Conservation (phyloP, 768 basidiomycete species). For the Russula virescens region DNA sequence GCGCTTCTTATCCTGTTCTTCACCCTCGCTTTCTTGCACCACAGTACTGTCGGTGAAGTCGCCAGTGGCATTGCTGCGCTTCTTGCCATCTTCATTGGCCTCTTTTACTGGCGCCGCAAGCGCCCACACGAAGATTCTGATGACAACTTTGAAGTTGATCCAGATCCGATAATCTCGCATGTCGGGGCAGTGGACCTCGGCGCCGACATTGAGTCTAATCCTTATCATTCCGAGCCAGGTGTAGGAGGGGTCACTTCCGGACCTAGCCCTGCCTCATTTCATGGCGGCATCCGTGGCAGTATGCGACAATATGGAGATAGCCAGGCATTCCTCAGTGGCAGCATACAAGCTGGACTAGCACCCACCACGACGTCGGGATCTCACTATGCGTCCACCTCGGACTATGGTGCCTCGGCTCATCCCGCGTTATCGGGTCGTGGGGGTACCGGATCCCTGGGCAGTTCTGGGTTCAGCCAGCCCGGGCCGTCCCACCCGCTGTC, state of each 20-base stretch:
- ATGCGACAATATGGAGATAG: conserved; percentile 30
- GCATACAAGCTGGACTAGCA: conserved; percentile 22
- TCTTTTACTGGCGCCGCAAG: conserved; percentile 31
- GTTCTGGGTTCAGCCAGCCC: conserved; percentile 10
- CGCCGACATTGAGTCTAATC: conserved; percentile 17
- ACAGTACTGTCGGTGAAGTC: conserved; percentile 31
- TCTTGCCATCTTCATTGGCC: conserved; percentile 27
- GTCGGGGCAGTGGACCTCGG: conserved; percentile 22
- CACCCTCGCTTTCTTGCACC: no score
- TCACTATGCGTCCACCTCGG: conserved; percentile 20
- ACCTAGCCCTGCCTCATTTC: conserved; percentile 8
- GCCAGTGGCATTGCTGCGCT: conserved; percentile 28
- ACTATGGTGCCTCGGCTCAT: not conserved
- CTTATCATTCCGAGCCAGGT: conserved; percentile 25
- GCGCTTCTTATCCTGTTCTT: no score
- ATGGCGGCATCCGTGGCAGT: conserved; percentile 10
- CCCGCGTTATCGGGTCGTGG: not conserved
- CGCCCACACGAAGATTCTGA: conserved; percentile 39
- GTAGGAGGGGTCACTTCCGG: conserved; percentile 24
- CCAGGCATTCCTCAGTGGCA: conserved; percentile 26
- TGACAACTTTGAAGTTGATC: conserved; percentile 47
- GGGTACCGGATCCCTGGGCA: not conserved
- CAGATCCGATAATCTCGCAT: conserved; percentile 37
- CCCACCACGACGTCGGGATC: conserved; percentile 24
- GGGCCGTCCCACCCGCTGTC: conserved; percentile 19